Base-by-base conservation (phyloP, 129 eudicot genomes). In the Helichrysum umbraculigerum region DNA sequence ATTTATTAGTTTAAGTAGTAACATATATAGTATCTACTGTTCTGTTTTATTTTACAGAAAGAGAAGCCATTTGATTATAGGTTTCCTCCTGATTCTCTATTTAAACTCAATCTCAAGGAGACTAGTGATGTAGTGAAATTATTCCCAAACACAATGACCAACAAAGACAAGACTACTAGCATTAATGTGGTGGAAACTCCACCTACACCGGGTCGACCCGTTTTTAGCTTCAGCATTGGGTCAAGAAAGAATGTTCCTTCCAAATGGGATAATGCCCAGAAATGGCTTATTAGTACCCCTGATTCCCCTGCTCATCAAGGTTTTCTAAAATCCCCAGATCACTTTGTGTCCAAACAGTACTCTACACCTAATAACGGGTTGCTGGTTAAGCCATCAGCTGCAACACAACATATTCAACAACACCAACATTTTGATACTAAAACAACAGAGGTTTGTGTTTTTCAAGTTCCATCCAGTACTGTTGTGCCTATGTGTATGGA, bases 211-310 rank as follows among this genome's bases (percentile, higher is more conserved):
- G 97, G 96, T 30, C 85, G 97, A 82, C 97, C 96, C 28, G 71
- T 92, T 44, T 92, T 92, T 78, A 87, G 96, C 79, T 91, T 91
- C 79, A 91, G 96, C 73, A 81, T 70, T 76, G 86, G 77, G 41
- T 39, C 85, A 12, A 85, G 87, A 75, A 88, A 82, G 64, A 78
- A 66, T 9, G 73, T 76, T 39, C 92, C 95, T 44, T 91, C 97
- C 2, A 92, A 92, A 70, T 92, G 97, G 97, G 90, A 92, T 70
- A 91, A 92, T 84, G 97, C 97, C 4, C 88, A 89, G 56, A 92
- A 92, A 76, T 92, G 97, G 97, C 91, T 92, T 39, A 73, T 81
- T 70, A 68, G 75, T 44, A 74, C 59, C 37, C 83, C 81, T 25
- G 87, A 87, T 17, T 83, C 91, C 25, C 33, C 50, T 62, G 63